phyloP scores from a whole-genome alignment of 2,329 filamentous ascomycete species.

The Plenodomus lindquistii region DNA sequence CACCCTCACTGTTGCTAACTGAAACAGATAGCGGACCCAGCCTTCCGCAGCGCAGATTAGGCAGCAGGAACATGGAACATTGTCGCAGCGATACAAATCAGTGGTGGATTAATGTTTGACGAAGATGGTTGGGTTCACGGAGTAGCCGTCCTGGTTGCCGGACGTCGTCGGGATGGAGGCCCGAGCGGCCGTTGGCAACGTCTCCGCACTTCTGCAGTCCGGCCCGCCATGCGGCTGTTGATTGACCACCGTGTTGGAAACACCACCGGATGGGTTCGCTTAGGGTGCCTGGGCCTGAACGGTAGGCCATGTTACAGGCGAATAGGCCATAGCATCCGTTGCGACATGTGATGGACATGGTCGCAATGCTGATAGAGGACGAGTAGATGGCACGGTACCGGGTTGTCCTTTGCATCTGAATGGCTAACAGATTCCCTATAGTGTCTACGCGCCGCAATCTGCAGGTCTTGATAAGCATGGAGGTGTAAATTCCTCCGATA shows the following conservation, averaged over 20 bases:
- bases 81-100: constrained; percentile 10
- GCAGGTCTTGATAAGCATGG: background rate
- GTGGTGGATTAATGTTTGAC: constrained; percentile 44
- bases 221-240: constrained; percentile 29
- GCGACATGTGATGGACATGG: constrained; percentile 16
- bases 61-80: constrained; percentile 12
- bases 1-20: constrained; percentile 12
- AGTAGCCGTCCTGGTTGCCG: constrained; percentile 34
- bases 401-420: constrained; percentile 15
- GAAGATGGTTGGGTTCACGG: constrained; percentile 26
- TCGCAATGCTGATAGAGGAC: constrained; percentile 10
- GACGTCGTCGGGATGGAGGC: constrained; percentile 33
- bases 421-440: background rate
- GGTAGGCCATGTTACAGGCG: constrained; percentile 1
- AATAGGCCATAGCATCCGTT: constrained; percentile 1
- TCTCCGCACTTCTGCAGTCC: constrained; percentile 8
- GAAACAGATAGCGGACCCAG: constrained; percentile 41
- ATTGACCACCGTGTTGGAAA: constrained; percentile 3
- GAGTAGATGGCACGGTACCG: constrained; percentile 14
- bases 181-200: constrained; percentile 21
- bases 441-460: background rate
- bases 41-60: constrained; percentile 29
- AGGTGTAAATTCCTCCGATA: background rate
- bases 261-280: background rate
- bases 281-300: constrained; percentile 6